Conservation (phyloP, 306 rosid genomes). For the Cicer yamashitae region DNA sequence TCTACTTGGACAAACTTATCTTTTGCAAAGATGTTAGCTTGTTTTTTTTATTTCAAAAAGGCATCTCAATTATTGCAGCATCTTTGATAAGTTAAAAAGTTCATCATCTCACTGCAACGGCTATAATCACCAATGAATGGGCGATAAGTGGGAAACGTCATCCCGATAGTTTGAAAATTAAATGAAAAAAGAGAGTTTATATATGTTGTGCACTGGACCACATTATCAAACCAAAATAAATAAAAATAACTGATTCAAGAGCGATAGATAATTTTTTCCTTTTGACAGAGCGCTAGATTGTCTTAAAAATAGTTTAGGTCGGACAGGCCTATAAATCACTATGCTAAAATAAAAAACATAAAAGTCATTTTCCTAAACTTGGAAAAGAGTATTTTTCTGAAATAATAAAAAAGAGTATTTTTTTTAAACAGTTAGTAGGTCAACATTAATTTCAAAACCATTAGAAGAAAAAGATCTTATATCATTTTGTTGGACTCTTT, state of each 20-base stretch:
- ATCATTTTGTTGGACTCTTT: too few species aligned
- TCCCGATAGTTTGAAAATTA: slow-evolving; percentile 39
- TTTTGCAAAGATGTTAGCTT: not conserved
- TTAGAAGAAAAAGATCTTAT: not conserved
- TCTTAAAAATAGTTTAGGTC: not conserved
- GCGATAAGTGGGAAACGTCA: slow-evolving; percentile 43
- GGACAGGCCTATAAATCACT: not conserved
- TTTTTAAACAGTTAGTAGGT: too few species aligned
- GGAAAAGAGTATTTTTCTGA: not conserved
- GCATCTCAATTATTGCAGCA: slow-evolving; percentile 51
- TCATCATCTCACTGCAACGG: slow-evolving; percentile 33
- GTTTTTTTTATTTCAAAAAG: slow-evolving; percentile 16
- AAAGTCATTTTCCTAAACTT: not conserved
- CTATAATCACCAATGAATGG: slow-evolving; percentile 45
- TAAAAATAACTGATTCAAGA: not conserved
- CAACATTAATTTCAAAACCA: too few species aligned
- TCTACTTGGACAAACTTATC: slow-evolving; percentile 44
- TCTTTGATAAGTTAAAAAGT: slow-evolving; percentile 44
- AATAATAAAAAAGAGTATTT: too few species aligned
- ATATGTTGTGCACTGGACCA: slow-evolving; percentile 34
- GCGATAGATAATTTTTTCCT: not conserved
- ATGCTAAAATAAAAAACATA: not conserved
- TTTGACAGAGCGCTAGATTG: not conserved
- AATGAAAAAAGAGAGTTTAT: not conserved
- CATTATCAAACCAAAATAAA: not conserved